Evolutionary conservation across 2,329 filamentous ascomycete genomes (phyloP).

Genomic region (Trichoderma cornu-damae): DNA sequence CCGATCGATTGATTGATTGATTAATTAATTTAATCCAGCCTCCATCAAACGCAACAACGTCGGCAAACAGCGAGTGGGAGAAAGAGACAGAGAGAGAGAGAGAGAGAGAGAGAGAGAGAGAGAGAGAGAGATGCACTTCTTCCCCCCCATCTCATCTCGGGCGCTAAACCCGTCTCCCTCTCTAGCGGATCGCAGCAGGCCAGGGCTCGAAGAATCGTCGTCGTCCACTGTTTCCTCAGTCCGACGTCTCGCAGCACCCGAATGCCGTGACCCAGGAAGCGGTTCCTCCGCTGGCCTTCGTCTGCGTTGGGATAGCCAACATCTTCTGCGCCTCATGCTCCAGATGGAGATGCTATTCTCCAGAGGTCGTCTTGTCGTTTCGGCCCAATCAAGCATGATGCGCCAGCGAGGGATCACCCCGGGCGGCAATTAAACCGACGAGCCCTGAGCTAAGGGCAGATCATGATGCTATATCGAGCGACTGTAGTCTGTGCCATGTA

Average conservation of each 20-base stretch:
- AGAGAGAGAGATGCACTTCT: background rate
- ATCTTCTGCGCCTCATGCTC: no score
- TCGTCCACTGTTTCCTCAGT: background rate
- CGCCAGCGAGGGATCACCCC: conserved; percentile 6
- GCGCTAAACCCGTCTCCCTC: background rate
- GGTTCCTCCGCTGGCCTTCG: no score
- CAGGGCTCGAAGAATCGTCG: background rate
- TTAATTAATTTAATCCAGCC: background rate
- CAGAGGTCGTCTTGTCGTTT: no score
- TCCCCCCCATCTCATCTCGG: no score
- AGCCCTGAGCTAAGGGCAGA: background rate
- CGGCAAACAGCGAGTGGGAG: background rate
- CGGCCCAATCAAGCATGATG: background rate
- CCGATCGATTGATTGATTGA: background rate
- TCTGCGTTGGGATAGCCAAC: no score
- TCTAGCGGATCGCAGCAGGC: background rate
- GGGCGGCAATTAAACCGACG: background rate
- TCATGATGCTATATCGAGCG: background rate
- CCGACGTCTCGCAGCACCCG: conserved; percentile 17
- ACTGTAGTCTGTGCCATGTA: background rate
- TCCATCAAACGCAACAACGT: conserved; percentile 1
- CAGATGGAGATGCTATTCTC: no score
- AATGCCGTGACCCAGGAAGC: conserved; percentile 11
- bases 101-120: no score
- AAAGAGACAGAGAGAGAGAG: no score